phyloP scores from a whole-genome alignment of 176 grass and related monocot species.

The Juncus effusus region DNA sequence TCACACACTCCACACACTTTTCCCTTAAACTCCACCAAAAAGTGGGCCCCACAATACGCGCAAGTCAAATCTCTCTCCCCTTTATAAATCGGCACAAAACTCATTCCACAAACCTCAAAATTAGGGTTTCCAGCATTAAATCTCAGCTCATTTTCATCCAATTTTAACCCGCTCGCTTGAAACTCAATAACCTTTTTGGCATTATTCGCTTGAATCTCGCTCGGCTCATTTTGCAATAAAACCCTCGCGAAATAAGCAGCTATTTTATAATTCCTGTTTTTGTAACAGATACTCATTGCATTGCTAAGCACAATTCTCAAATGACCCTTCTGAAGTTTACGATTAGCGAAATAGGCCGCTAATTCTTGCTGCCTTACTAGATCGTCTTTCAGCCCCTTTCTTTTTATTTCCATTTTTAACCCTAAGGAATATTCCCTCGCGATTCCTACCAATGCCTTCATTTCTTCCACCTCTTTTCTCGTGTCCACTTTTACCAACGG shows the following conservation, averaged over 20 bases:
- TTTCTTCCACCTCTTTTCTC: constrained; percentile 79
- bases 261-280: constrained; percentile 51
- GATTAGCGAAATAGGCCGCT: constrained; percentile 65
- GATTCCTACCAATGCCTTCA: constrained; percentile 81
- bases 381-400: constrained; percentile 59
- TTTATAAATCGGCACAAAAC: constrained; percentile 67
- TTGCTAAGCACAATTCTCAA: constrained; percentile 47
- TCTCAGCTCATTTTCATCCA: constrained; percentile 48
- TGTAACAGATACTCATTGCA: constrained; percentile 77
- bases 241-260: constrained; percentile 64
- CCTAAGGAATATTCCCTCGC: constrained; percentile 73
- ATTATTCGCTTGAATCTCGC: constrained; percentile 57
- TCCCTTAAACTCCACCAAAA: constrained; percentile 43
- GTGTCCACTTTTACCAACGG: constrained; percentile 69
- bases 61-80: constrained; percentile 75
- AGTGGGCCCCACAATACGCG: constrained; percentile 57
- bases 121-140: constrained; percentile 68
- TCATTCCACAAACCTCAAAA: constrained; percentile 67
- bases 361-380: constrained; percentile 46
- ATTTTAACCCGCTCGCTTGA: constrained; percentile 45
- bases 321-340: constrained; percentile 70
- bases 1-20: constrained; percentile 79
- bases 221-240: constrained; percentile 68
- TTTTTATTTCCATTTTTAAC: constrained; percentile 74
- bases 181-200: constrained; percentile 44